These are phyloP conservation scores for Nelumbo lutea DNA, from an alignment of 164 flowering plant genomes.

Conservation along the genomic window DNA sequence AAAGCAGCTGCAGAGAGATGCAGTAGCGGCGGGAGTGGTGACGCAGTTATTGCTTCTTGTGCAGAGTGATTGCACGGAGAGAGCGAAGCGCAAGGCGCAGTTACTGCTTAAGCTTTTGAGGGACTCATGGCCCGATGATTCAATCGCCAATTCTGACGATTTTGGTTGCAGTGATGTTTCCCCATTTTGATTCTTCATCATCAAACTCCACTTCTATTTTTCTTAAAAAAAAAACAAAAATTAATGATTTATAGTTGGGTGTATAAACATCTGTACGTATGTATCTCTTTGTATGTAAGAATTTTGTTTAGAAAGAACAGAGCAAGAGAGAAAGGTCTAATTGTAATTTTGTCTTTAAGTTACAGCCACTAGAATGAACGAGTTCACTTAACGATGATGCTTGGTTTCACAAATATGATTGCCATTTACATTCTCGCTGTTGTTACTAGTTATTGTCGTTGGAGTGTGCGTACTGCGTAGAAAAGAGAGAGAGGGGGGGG, in stretches of 20 bases:
- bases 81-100: slow-evolving; percentile 92
- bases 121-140: slow-evolving; percentile 75
- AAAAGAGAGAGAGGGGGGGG: too few relatives aligned
- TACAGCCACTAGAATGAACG: too few relatives aligned
- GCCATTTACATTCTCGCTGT: too few relatives aligned
- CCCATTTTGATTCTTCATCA: slow-evolving; percentile 39
- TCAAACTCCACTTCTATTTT: slow-evolving; percentile 1
- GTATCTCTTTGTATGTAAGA: slow-evolving; percentile 25
- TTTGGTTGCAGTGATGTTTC: slow-evolving; percentile 63
- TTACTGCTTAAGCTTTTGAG: slow-evolving; percentile 68
- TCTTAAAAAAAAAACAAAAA: background rate
- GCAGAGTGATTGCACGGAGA: slow-evolving; percentile 88
- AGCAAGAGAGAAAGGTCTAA: too few relatives aligned
- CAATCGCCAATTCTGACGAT: slow-evolving; percentile 63
- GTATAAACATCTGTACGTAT: slow-evolving; percentile 26
- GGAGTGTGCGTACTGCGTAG: too few relatives aligned
- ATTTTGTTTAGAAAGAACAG: too few relatives aligned
- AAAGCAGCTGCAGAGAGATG: slow-evolving; percentile 58
- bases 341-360: too few relatives aligned
- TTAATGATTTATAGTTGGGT: slow-evolving; percentile 13
- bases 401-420: too few relatives aligned
- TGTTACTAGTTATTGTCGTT: too few relatives aligned
- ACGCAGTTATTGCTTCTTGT: slow-evolving; percentile 81
- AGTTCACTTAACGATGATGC: too few relatives aligned
- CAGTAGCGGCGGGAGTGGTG: slow-evolving; percentile 71